Evolutionary conservation across 148 eudicot species (phyloP).

Genomic region (Persicaria maculosa): DNA sequence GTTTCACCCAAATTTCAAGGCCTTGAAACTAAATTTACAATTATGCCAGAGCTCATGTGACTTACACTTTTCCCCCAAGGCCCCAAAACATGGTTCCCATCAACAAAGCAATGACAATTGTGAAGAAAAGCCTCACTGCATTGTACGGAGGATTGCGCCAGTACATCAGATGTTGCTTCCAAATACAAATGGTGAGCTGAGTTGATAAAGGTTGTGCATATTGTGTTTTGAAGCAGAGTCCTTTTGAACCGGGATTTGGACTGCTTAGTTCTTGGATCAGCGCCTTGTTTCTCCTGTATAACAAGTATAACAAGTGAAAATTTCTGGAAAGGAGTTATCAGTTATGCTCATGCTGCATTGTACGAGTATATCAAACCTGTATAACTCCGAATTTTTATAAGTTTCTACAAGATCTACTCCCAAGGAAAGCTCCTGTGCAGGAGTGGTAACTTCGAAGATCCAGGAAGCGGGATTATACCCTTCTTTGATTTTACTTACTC

Average conservation of each 20-base stretch:
- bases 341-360: background rate
- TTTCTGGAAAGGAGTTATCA: background rate
- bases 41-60: background rate
- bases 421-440: slow-evolving; percentile 5
- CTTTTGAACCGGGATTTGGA: background rate
- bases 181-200: background rate
- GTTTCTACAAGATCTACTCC: slow-evolving; percentile 10
- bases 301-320: no score
- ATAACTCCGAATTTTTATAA: slow-evolving; percentile 9
- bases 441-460: slow-evolving; percentile 14
- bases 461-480: slow-evolving; percentile 14
- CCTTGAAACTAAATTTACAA: background rate
- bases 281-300: slow-evolving; percentile 13
- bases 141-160: slow-evolving; percentile 8
- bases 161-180: slow-evolving; percentile 3
- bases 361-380: slow-evolving; percentile 2
- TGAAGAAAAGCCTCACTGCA: background rate
- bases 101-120: background rate
- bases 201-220: slow-evolving; percentile 8
- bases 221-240: slow-evolving; percentile 7
- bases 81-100: slow-evolving; percentile 7
- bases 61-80: slow-evolving; percentile 3
- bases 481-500: slow-evolving; percentile 4
- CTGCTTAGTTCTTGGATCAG: slow-evolving; percentile 4
- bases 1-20: background rate